Base-by-base conservation (phyloP, 2,329 filamentous ascomycete species). In the Canariomyces notabilis region DNA sequence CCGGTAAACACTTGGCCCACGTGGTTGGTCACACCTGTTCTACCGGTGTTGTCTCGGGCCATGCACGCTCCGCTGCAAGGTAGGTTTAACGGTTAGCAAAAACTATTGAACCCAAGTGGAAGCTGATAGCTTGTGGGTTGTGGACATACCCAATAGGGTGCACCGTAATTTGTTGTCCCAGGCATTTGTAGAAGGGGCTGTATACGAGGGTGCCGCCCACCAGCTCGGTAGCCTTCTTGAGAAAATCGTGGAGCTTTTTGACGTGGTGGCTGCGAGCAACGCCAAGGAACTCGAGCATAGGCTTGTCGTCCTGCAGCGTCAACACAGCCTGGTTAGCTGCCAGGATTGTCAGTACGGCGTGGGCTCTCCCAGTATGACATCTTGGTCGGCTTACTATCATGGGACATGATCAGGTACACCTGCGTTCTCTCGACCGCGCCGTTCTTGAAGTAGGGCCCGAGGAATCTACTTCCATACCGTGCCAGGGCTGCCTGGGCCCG, bases 361-460 rank as follows among this genome's bases (percentile, higher is more conserved):
- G n/a, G 26, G 18, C 6, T 14, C 23, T 14, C n/a, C n/a, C n/a
- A n/a, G n/a, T n/a, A n/a, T n/a, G 26, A 29, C 14, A 5, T 29
- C 14, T 29, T 29, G n/a, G n/a, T n/a, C n/a, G n/a, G n/a, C 66
- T 59, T 66, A 68, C 74, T 79, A 54, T 84, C 81, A 55, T 85
- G 80, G 2, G 76, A 79, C 79, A 85, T 83, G 58, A 84, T 71
- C 4, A 86, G 68, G 58, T 83, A 85, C 0, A 80, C 72, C 48
- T 82, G 76, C 0, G 80, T 85, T 48, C 67, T 74, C 59, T 77
- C 74, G 16, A 83, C 64, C 15, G 78, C 77, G 0, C 81, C 77
- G 6, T 70, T 67, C 6, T 67, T 66, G 42, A 66, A 72, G 52
- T 82, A 82, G 0, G 80, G 79, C 0, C 81, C 81, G 0, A 82